Evolutionary conservation across 108 stramenopile species (phyloP).

Genomic region (Cyclotella kingstonii): DNA sequence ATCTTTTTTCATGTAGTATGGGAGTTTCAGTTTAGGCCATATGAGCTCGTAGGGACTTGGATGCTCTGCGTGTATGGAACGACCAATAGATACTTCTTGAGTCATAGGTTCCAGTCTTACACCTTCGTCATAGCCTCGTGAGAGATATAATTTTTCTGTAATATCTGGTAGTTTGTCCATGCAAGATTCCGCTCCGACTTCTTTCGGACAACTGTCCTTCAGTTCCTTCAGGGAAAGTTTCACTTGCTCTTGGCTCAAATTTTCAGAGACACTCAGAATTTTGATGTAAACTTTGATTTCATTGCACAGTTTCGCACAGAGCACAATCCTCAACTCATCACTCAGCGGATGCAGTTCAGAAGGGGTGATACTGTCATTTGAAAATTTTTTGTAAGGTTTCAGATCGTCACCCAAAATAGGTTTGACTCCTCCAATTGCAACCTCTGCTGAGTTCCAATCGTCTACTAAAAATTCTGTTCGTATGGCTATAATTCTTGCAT

Average conservation of each 20-base stretch:
- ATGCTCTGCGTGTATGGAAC: not conserved
- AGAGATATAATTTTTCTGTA: conserved; percentile 2
- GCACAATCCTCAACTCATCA: conserved; percentile 10
- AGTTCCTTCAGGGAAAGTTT: conserved; percentile 17
- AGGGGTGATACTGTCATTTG: not conserved
- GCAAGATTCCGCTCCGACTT: conserved; percentile 8
- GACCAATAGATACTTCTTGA: not conserved
- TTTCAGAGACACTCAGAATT: conserved; percentile 12
- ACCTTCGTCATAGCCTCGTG: conserved; percentile 3
- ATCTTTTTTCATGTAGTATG: conserved; percentile 24
- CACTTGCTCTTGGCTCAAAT: conserved; percentile 8
- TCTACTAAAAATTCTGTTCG: conserved; percentile 18
- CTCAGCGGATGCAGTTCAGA: no score
- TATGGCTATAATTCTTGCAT: conserved; percentile 15
- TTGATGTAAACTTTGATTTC: conserved; percentile 32
- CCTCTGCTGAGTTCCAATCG: conserved; percentile 24
- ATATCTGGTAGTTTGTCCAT: conserved; percentile 4
- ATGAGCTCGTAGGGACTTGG: conserved; percentile 12
- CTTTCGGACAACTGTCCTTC: conserved; percentile 9
- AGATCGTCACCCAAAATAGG: conserved; percentile 5
- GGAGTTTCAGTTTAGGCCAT: conserved; percentile 18
- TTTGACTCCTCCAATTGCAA: conserved; percentile 2
- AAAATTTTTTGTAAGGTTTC: not conserved
- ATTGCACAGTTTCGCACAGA: conserved; percentile 28
- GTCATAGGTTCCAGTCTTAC: not conserved